Evolutionary conservation across 83 land plant genomes (phyloP).

Genomic region (Thuja plicata): DNA sequence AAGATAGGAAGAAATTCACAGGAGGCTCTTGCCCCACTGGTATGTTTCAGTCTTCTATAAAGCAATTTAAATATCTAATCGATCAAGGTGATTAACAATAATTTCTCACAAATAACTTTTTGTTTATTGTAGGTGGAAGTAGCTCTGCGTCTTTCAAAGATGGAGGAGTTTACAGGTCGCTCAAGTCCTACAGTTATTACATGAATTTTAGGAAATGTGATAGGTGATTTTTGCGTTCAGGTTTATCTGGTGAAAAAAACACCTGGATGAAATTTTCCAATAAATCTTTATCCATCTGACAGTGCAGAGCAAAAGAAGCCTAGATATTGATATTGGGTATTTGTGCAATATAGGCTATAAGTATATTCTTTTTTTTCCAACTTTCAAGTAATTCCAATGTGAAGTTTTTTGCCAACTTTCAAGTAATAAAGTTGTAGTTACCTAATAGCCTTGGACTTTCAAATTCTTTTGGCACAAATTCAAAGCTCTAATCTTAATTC

Average conservation of each 20-base stretch:
- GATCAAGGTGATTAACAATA: not conserved
- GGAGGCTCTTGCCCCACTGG: slow-evolving; percentile 90
- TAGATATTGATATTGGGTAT: not conserved
- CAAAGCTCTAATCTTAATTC: not conserved
- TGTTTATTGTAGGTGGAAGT: slow-evolving; percentile 70
- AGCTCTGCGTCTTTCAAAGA: slow-evolving; percentile 88
- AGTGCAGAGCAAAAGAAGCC: not conserved
- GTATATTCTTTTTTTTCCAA: not conserved
- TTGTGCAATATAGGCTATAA: not conserved
- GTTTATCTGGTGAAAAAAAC: not conserved
- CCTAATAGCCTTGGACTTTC: not conserved
- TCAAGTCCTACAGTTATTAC: slow-evolving; percentile 95
- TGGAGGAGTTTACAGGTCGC: slow-evolving; percentile 94
- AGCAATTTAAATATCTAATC: not conserved
- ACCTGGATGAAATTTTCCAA: not conserved
- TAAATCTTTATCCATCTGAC: not conserved
- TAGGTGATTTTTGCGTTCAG: not conserved
- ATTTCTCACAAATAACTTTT: not conserved
- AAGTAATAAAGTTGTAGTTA: not conserved
- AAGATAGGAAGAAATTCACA: slow-evolving; percentile 85
- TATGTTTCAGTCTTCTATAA: slow-evolving; percentile 24
- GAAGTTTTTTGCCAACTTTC: not conserved
- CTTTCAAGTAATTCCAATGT: not conserved
- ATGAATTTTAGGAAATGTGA: slow-evolving; percentile 21
- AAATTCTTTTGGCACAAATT: not conserved